phyloP scores from a whole-genome alignment of 2,329 filamentous ascomycete species.

The Ophiognomonia clavigignenti-juglandacearum region DNA sequence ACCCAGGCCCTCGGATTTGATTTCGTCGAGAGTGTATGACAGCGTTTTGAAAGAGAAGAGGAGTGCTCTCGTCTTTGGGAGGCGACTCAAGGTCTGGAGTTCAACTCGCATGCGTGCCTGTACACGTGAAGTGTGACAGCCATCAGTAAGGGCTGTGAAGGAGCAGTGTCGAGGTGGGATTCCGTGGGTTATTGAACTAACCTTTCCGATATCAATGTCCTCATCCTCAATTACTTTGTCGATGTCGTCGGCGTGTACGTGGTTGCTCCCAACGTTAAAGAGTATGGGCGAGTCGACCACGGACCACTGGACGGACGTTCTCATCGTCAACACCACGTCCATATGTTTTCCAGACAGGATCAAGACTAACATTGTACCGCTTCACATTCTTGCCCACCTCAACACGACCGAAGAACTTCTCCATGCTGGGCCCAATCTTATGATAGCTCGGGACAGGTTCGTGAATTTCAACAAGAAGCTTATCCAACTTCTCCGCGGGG shows the following conservation, averaged over 20 bases:
- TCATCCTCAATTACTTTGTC: slow-evolving; percentile 28
- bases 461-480: slow-evolving; percentile 44
- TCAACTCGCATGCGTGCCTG: slow-evolving; percentile 40
- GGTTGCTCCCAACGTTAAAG: slow-evolving; percentile 34
- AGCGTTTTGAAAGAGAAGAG: slow-evolving; percentile 55
- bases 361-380: slow-evolving; percentile 40
- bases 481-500: slow-evolving; percentile 44
- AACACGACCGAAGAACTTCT: slow-evolving; percentile 45
- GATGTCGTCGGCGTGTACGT: slow-evolving; percentile 26
- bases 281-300: slow-evolving; percentile 39
- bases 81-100: slow-evolving; percentile 45
- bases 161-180: background rate
- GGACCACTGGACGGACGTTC: slow-evolving; percentile 37
- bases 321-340: background rate
- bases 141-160: background rate
- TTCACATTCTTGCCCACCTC: slow-evolving; percentile 44
- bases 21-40: slow-evolving; percentile 40
- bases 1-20: slow-evolving; percentile 45
- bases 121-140: background rate
- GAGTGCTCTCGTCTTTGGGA: slow-evolving; percentile 41
- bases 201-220: slow-evolving; percentile 34
- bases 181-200: too few species aligned
- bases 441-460: slow-evolving; percentile 48
- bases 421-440: slow-evolving; percentile 51
- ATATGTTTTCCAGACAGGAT: background rate